Conservation (phyloP, 225 moss, liverwort and hornwort genomes). For the Pseudisothecium myosuroides region DNA sequence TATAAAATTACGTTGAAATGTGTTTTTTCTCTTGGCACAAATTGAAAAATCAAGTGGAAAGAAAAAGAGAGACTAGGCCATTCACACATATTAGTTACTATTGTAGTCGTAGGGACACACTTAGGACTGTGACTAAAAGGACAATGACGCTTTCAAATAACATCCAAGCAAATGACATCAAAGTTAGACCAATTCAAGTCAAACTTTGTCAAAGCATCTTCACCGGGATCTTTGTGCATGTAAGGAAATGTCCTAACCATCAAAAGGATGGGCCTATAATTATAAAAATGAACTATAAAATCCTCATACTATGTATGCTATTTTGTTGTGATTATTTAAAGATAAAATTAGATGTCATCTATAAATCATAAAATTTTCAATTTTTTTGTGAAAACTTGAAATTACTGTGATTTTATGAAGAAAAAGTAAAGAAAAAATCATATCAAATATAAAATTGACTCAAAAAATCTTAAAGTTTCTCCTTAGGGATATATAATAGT, state of each 20-base stretch:
- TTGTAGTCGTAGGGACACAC: not conserved
- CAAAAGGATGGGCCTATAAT: fast-evolving
- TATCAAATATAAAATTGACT: too few relatives aligned
- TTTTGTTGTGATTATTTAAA: too few relatives aligned
- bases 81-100: fast-evolving
- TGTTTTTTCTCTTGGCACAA: not conserved
- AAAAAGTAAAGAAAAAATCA: not conserved
- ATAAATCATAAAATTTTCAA: not conserved
- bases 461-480: too few relatives aligned
- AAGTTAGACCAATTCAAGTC: not conserved
- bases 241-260: not conserved
- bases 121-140: not conserved
- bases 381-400: not conserved
- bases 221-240: fast-evolving
- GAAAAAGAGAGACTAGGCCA: not conserved
- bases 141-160: not conserved
- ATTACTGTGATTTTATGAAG: not conserved
- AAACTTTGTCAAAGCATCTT: not conserved
- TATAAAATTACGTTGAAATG: fast-evolving
- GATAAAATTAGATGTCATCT: not conserved
- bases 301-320: too few relatives aligned
- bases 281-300: too few relatives aligned
- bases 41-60: not conserved
- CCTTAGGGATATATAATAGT: too few relatives aligned
- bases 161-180: not conserved